Conservation (phyloP, 306 rosid species). For the Mimosa pudica region DNA sequence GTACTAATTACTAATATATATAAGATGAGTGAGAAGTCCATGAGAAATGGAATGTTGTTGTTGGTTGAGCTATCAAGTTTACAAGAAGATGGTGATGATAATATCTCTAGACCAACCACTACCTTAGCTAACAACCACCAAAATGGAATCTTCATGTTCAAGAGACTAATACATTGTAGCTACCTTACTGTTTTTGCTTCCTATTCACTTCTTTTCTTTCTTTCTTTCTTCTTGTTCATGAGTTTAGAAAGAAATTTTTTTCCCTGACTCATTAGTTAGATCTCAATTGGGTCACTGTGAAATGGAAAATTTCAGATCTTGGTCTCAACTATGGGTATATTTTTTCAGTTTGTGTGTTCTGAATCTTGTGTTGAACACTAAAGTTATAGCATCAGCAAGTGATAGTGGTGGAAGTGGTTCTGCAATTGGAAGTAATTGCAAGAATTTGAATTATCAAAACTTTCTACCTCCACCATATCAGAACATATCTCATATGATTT, state of each 20-base stretch:
- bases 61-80: conserved; percentile 39
- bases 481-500: conserved; percentile 61
- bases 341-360: conserved; percentile 45
- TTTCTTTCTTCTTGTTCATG: conserved; percentile 37
- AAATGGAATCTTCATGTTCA: conserved; percentile 60
- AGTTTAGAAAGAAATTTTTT: conserved; percentile 28
- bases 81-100: conserved; percentile 44
- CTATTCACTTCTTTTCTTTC: conserved; percentile 41
- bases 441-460: conserved; percentile 58
- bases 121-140: conserved; percentile 52
- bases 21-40: conserved; percentile 11
- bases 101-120: conserved; percentile 44
- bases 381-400: conserved; percentile 36
- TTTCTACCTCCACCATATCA: conserved; percentile 89
- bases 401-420: conserved; percentile 36
- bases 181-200: conserved; percentile 32
- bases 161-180: conserved; percentile 70
- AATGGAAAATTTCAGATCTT: conserved; percentile 58
- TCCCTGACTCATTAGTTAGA: conserved; percentile 27
- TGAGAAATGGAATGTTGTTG: conserved; percentile 26
- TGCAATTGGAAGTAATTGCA: conserved; percentile 49
- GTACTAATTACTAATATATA: too few relatives aligned
- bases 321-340: conserved; percentile 34
- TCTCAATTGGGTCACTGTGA: conserved; percentile 29
- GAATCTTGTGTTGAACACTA: conserved; percentile 41